Evolutionary conservation across 371 early-diverging fungal genomes (phyloP), one percentile per base, ranked within the genome.

Genomic region (Mucor mucedo): DNA sequence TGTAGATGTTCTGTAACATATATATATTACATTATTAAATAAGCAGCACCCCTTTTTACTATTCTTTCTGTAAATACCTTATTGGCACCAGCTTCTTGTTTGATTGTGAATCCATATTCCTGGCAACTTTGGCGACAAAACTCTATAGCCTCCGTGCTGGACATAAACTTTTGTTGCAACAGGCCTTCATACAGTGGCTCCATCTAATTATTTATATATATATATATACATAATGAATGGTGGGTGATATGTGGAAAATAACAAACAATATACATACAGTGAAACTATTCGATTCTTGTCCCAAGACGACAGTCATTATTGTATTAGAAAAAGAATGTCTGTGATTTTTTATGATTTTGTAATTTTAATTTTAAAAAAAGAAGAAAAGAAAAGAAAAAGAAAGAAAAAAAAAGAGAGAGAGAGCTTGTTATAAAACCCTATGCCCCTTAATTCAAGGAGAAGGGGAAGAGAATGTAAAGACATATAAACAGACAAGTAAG

Each of bases 1-100:
- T 68, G 64, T 84, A 83, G 6, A 87, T 83, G 62, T 78, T 79
- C 86, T 85, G 54, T 29, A 38, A 9, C 38, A 48, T 16, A 21
- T 7, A 48, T 16, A 21, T 7, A 41, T 14, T 38, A 6, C 16
- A 44, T 44, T 44, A n/a, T 16, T 21, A 10, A 7, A 13, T 38
- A 27, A 7, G 39, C 4, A 3, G n/a, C 35, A 2, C 7, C 33
- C 33, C 11, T 14, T 10, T n/a, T 30, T 44, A 44, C 1, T 38
- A 9, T 41, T 42, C 30, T 42, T 5, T 13, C 27, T 57, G 29
- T 44, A 33, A n/a, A 71, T 73, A 77, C 78, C 63, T 65, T 70
- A 55, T 78, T 78, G 40, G 71, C 65, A 40, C 65, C 71, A 32
- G 76, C 64, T 70, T 76, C 75, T 52, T 71, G 71, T 28, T 78